Conservation (phyloP, 202 grass and related monocot species). For the Panicum hallii region DNA sequence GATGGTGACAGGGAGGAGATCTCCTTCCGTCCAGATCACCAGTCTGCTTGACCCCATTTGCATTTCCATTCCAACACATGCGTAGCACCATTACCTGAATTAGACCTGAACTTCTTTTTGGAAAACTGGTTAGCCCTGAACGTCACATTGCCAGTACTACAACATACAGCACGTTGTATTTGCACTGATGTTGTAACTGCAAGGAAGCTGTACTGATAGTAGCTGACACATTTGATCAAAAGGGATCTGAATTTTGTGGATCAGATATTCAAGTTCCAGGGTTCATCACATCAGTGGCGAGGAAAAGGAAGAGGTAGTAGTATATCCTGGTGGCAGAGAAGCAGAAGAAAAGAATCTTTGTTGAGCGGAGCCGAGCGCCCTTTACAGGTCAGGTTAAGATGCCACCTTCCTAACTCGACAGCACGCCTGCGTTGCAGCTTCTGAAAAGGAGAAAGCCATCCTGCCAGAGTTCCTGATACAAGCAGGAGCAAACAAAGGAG, state of each 20-base stretch:
- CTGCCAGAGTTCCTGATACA: constrained; percentile 37
- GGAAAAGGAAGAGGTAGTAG: background rate
- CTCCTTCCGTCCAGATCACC: background rate
- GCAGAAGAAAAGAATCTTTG: constrained; percentile 26
- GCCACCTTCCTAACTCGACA: constrained; percentile 39
- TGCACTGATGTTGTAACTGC: background rate
- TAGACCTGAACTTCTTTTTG: no score
- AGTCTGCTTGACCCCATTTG: background rate
- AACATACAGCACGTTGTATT: no score
- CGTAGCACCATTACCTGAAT: background rate
- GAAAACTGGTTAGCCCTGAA: no score
- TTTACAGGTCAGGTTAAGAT: constrained; percentile 36
- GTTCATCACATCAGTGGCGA: background rate
- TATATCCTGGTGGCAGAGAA: background rate
- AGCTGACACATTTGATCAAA: background rate
- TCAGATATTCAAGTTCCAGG: background rate
- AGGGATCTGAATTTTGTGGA: background rate
- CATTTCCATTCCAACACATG: constrained; percentile 2
- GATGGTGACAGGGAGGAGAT: constrained; percentile 4
- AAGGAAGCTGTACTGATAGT: background rate
- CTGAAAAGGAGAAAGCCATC: constrained; percentile 43
- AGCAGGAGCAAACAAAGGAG: constrained; percentile 44
- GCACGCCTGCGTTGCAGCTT: constrained; percentile 15
- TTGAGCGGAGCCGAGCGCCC: background rate
- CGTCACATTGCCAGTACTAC: background rate